Conservation (phyloP, 768 basidiomycete genomes). For the Agrocybe chaxingu region DNA sequence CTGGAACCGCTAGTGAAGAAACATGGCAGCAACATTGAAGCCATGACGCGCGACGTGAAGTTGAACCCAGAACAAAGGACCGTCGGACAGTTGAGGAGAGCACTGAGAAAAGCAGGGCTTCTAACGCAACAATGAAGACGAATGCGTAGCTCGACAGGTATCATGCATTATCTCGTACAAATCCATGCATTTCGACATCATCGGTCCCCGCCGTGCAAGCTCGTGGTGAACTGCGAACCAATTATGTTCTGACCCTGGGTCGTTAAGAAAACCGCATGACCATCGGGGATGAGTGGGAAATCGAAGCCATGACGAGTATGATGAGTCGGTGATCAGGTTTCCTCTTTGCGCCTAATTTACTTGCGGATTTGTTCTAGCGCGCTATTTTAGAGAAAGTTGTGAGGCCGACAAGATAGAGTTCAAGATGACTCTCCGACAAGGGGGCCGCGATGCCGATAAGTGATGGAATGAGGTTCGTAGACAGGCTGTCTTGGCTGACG, state of each 20-base stretch:
- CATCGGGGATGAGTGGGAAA: conserved; percentile 14
- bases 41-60: conserved; percentile 78
- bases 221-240: not conserved
- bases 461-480: not conserved
- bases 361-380: conserved; percentile 16
- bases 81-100: conserved; percentile 68
- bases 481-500: not conserved
- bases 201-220: no score
- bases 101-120: conserved; percentile 54
- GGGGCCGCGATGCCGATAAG: conserved; percentile 11
- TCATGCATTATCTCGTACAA: not conserved
- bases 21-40: conserved; percentile 68
- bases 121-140: conserved; percentile 10
- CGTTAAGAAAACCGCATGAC: conserved; percentile 3
- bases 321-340: conserved; percentile 12
- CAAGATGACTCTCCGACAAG: conserved; percentile 19
- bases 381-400: conserved; percentile 24
- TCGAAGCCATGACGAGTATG: conserved; percentile 9
- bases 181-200: conserved; percentile 1
- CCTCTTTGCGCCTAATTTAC: conserved; percentile 12
- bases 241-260: not conserved
- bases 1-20: conserved; percentile 62
- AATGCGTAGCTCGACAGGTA: conserved; percentile 10
- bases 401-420: conserved; percentile 32
- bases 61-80: conserved; percentile 86